Base-by-base conservation (phyloP, 306 rosid species). In the Sphenostylis stenocarpa region DNA sequence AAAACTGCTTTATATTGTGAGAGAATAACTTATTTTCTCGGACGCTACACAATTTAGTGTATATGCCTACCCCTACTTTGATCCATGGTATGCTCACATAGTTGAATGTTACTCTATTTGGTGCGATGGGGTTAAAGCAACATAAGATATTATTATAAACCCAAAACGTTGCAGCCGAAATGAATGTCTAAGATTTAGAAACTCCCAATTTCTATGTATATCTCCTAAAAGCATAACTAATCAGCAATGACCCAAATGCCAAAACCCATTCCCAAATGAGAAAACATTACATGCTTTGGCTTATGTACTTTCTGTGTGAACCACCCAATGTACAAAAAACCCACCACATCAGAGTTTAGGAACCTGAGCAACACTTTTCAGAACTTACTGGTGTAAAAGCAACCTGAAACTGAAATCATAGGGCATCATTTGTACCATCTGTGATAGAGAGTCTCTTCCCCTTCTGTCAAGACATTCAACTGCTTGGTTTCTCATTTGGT, bases 391-490 rank as follows among this genome's bases (percentile, higher is more conserved):
- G 41, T 78, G 91, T 72, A 95, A 63, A 68, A 95, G 96, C 82
- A 92, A 82, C 83, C 98, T 87, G 85, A 95, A 95, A 76, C 87
- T 86, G 87, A 95, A 95, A 75, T 95, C 96, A 77, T 92, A 95
- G 0, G 97, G 94, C 91, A 58, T 83, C 70, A 92, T 82, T 84
- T 95, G 96, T 36, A 90, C 87, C 43, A 85, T 8, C 23, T 92
- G 89, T 70, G 96, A 86, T 21, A 90, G 56, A 49, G 87, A 80
- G 57, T 87, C 85, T 62, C 63, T 85, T 83, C 87, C 92, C 21
- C 76, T 84, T 66, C 86, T 85, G 79, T 89, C 91, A 82, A 95
- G 85, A 80, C 92, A 89, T 57, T 88, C 84, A 36, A 90, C 63
- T 56, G 97, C 93, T 78, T 88, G 90, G 34, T 72, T 84, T 64